These are phyloP conservation scores for Pezicula neosporulosa DNA, from an alignment of 2,329 filamentous ascomycete genomes.

Conservation along the genomic window DNA sequence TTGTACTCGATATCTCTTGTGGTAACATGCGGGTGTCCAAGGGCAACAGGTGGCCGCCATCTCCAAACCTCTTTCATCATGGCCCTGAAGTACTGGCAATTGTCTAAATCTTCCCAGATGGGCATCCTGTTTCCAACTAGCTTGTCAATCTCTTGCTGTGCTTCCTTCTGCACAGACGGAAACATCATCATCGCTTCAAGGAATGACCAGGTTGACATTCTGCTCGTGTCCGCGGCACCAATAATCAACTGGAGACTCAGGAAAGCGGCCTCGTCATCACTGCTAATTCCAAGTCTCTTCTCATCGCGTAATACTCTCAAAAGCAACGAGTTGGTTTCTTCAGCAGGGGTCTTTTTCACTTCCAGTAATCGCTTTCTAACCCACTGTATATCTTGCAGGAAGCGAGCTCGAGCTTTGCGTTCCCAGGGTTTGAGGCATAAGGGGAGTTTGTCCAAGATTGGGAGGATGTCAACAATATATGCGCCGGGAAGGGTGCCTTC, in stretches of 20 bases:
- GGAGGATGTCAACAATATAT: too few relatives aligned
- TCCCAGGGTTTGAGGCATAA: too few relatives aligned
- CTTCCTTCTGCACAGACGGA: constrained; percentile 31
- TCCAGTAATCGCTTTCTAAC: too few relatives aligned
- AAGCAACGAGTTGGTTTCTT: too few relatives aligned
- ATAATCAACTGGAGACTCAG: constrained; percentile 1
- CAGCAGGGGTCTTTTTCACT: too few relatives aligned
- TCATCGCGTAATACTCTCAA: too few relatives aligned
- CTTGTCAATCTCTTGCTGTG: constrained; percentile 39
- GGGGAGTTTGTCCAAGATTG: too few relatives aligned
- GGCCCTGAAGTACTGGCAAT: constrained; percentile 44
- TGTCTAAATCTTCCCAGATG: constrained; percentile 35
- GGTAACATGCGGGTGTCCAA: constrained; percentile 40
- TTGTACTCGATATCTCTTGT: constrained; percentile 51
- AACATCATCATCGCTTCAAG: constrained; percentile 34
- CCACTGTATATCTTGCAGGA: too few relatives aligned
- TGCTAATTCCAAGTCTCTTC: too few relatives aligned
- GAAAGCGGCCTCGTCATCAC: background rate
- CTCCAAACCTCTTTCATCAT: constrained; percentile 43
- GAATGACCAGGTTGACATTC: constrained; percentile 20
- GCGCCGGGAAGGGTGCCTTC: too few relatives aligned
- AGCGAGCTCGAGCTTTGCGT: too few relatives aligned
- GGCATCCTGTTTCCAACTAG: constrained; percentile 43
- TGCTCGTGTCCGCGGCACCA: constrained; percentile 3
- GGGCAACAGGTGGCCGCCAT: constrained; percentile 40